These are phyloP conservation scores for Xylariaceae sp. DNA, from an alignment of 2,329 filamentous ascomycete species.

Conservation along the genomic window DNA sequence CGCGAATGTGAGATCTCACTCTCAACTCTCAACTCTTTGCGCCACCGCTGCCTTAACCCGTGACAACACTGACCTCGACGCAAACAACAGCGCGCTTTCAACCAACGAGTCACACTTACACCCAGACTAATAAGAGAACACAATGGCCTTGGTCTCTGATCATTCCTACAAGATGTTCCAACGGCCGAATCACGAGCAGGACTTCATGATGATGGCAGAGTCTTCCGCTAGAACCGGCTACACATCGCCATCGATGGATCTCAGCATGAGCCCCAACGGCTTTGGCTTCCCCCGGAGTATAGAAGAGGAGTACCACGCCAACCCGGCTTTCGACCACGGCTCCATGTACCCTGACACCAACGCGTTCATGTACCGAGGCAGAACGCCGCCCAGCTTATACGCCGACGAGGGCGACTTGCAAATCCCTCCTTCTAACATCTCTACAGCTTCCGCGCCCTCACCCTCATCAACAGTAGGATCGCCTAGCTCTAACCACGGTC, in stretches of 20 bases:
- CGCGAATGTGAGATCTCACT: slow-evolving; percentile 21
- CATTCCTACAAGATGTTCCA: slow-evolving; percentile 32
- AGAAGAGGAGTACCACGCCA: slow-evolving; percentile 37
- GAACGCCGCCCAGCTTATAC: slow-evolving; percentile 46
- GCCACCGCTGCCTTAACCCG: slow-evolving; percentile 6
- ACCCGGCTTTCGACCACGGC: slow-evolving; percentile 43
- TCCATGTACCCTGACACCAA: slow-evolving; percentile 43
- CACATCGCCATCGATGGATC: slow-evolving; percentile 38
- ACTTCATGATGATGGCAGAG: slow-evolving; percentile 33
- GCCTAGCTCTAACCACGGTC: slow-evolving; percentile 57
- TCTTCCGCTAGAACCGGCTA: slow-evolving; percentile 26
- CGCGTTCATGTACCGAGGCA: slow-evolving; percentile 42
- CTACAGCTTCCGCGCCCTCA: slow-evolving; percentile 56
- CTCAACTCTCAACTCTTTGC: not conserved
- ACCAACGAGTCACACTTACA: slow-evolving; percentile 12
- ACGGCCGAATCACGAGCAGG: slow-evolving; percentile 26
- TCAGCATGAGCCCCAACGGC: slow-evolving; percentile 44
- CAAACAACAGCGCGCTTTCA: slow-evolving; percentile 13
- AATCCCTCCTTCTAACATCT: slow-evolving; percentile 53
- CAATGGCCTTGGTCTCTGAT: slow-evolving; percentile 29
- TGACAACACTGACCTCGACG: slow-evolving; percentile 21
- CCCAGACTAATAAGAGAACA: slow-evolving; percentile 9
- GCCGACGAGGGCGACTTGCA: slow-evolving; percentile 47
- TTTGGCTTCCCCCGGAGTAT: slow-evolving; percentile 38
- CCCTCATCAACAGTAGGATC: slow-evolving; percentile 64